Base-by-base conservation (phyloP, 805 yeast species). In the Jamesozyma hellenica region DNA sequence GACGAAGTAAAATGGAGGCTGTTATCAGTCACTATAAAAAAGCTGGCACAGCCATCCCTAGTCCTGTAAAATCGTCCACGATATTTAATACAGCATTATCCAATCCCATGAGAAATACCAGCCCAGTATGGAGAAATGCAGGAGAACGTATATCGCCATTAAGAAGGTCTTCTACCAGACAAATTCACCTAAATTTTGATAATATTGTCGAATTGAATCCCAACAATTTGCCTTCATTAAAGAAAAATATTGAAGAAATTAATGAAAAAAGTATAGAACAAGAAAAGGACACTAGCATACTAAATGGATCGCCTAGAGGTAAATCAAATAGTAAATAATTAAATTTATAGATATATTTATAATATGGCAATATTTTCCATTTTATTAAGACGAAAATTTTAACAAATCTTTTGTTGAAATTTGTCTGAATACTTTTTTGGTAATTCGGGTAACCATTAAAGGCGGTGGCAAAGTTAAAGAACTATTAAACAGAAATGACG, bases 21-120 rank as follows among this genome's bases (percentile, higher is more conserved):
- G 50, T 62, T 49, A 64, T 49, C 32, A 48, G 51, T 9, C 62
- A 55, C 31, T 66, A 63, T 35, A 56, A 61, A 12, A 56, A 56
- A 36, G 56, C 61, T 3, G 58, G 60, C 25, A 43, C 50, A 19
- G 65, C 65, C 1, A 57, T 64, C 9, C 70, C 69, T 17, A 63
- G 67, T 43, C 70, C 70, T 4, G 34, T 62, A 16, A 59, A 56
- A 36, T 39, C 52, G 5, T 50, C 59, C 3, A 32, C 42, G 3
- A 40, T 45, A n/a, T 38, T 53, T 17, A 47, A 44, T 34, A 41
- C 52, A n/a, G 41, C 46, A 4, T 44, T 43, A 6, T 27, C 28
- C 5, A 11, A 27, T 11, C 4, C 13, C 13, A 11, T 18, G 16
- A 12, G n/a, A 18, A 17, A 17, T 17, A 4, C 34, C 12, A 44